Evolutionary conservation across 305 asterid species (phyloP).

Genomic region (Lippia alba): DNA sequence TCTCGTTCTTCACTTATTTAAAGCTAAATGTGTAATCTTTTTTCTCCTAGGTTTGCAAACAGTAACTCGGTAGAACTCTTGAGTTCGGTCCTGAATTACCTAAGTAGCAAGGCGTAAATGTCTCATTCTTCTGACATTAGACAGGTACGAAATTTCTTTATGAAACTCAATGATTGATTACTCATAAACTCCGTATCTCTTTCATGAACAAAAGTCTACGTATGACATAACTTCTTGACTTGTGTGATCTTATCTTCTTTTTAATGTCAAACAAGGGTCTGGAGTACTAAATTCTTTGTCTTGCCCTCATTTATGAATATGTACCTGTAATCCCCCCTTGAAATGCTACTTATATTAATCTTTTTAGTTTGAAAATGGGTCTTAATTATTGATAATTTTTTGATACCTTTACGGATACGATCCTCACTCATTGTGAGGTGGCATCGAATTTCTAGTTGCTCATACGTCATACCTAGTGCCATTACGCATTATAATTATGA

Average conservation of each 20-base stretch:
- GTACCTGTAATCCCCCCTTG: neutral
- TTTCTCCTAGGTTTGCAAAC: too few species aligned
- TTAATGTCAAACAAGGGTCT: slow-evolving; percentile 19
- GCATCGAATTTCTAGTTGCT: too few species aligned
- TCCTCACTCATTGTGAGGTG: too few species aligned
- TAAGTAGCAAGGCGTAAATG: slow-evolving; percentile 5
- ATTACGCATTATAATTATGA: too few species aligned
- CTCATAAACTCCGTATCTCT: neutral
- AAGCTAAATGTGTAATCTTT: too few species aligned
- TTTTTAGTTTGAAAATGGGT: neutral
- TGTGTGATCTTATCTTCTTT: slow-evolving; percentile 25
- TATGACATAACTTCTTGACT: slow-evolving; percentile 29
- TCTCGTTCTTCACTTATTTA: too few species aligned
- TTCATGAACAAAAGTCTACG: neutral
- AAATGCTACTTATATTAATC: neutral
- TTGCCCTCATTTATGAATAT: slow-evolving; percentile 18
- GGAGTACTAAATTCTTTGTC: too few species aligned
- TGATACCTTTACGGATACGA: too few species aligned
- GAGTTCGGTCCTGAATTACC: neutral
- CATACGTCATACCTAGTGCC: too few species aligned
- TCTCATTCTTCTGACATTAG: slow-evolving; percentile 13
- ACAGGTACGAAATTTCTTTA: slow-evolving; percentile 12
- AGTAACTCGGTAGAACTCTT: too few species aligned
- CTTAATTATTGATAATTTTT: too few species aligned
- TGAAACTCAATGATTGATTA: slow-evolving; percentile 23